Evolutionary conservation across 75 land plant genomes (phyloP), one percentile per base, ranked within the genome.

Genomic region (Azolla pinnata): DNA sequence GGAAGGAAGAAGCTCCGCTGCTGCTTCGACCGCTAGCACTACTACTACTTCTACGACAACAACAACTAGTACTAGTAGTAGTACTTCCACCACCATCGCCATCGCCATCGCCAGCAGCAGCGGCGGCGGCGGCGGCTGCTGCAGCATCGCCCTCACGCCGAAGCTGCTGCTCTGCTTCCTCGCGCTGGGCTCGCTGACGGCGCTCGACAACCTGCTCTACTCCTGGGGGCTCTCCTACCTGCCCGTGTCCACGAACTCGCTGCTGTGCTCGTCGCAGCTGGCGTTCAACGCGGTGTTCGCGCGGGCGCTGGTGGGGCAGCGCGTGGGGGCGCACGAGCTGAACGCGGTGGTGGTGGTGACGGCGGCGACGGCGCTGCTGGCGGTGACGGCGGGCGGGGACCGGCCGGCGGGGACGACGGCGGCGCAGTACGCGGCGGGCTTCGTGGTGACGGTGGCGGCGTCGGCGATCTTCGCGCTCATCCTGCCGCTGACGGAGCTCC

Each of bases 181-280:
- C 2, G 49, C 49, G 3, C 4, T 84, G 18, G 88, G 88, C 16
- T 27, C 67, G 0, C 4, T 81, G 10, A 34, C 69, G 8, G 75
- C 88, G 23, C 72, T 75, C 19, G 81, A 84, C 52, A 69, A 76
- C 58, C 34, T 81, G 63, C 45, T 85, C 44, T 85, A 78, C 50
- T 66, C 85, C 1, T 61, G 56, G 40, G 87, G 87, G 19, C 62
- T 78, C 8, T 25, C 66, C 2, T 75, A 75, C 58, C 74, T 84
- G 25, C 70, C 88, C 1, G 82, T 65, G 19, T 85, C 88, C 8
- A 85, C 88, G 2, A 46, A 14, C 49, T 3, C 49, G 4, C 49
- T 46, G 12, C 49, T 46, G 10, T 46, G 10, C 17, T 46, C 49
- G 23, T 18, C 12, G 12, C 49, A 46, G 17, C 49, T 46, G 23